phyloP scores from a whole-genome alignment of 495 filamentous ascomycete genomes.

The Penicillium diatomitis region DNA sequence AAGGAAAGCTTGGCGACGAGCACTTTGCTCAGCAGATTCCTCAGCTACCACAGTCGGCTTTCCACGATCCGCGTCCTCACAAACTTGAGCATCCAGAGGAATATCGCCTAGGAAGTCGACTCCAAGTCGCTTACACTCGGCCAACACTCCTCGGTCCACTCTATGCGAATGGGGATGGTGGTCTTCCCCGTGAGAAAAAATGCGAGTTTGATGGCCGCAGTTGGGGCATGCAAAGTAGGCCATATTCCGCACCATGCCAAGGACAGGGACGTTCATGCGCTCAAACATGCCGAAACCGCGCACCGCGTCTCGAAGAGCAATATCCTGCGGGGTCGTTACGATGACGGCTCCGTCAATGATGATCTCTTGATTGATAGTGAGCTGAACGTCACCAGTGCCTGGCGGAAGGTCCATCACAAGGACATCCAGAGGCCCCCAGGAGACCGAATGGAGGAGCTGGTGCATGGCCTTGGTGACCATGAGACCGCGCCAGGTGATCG shows the following conservation, averaged over 20 bases:
- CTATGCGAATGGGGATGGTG: conserved; percentile 29
- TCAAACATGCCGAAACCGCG: conserved; percentile 88
- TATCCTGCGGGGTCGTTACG: conserved; percentile 85
- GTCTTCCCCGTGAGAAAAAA: conserved; percentile 52
- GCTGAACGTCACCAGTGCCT: conserved; percentile 88
- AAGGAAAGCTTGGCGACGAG: conserved; percentile 60
- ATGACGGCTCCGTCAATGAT: conserved; percentile 81
- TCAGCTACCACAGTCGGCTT: conserved; percentile 87
- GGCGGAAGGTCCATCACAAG: conserved; percentile 88
- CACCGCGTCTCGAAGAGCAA: conserved; percentile 80
- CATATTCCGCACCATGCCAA: conserved; percentile 98
- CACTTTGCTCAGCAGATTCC: conserved; percentile 65
- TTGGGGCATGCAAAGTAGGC: conserved; percentile 72
- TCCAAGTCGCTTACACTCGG: conserved; percentile 53
- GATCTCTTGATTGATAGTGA: conserved; percentile 88
- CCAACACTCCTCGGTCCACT: conserved; percentile 41
- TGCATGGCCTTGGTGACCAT: conserved; percentile 98
- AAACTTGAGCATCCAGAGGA: conserved; percentile 78
- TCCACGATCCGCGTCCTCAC: conserved; percentile 79
- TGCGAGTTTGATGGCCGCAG: conserved; percentile 62
- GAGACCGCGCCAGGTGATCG: conserved; percentile 91
- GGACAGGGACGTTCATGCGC: conserved; percentile 64
- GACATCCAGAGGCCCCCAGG: conserved; percentile 78
- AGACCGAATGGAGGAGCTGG: conserved; percentile 87
- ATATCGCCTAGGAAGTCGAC: conserved; percentile 81